Base-by-base conservation (phyloP, 768 basidiomycete species). In the Plicaturopsis crispa region DNA sequence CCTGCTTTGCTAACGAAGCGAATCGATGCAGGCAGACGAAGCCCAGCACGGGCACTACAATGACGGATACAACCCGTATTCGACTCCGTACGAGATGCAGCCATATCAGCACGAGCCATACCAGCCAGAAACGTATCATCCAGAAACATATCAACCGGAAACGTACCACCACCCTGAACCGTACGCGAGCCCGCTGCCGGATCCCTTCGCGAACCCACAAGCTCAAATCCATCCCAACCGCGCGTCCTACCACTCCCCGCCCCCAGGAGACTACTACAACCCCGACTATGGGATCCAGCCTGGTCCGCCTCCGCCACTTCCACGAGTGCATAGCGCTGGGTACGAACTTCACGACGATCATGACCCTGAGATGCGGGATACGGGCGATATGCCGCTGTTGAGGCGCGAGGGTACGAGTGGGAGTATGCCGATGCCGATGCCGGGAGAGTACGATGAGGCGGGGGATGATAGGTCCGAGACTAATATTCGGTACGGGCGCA, bases 401-500 rank as follows among this genome's bases (percentile, higher is more conserved):
- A 53, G 62, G 4, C 57, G 75, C n/a, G 72, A 74, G 16, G 34
- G 41, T 11, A 43, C 47, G 19, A 45, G 50, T 40, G 16, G 34
- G 31, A 28, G 34, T 18, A 24, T 54, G n/a, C 54, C 52, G 16
- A 50, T 69, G 47, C 66, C 66, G 2, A 42, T 70, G 2, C 68
- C 67, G 0, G 78, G 75, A 5, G 63, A 58, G 3, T 75, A 43
- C 26, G 45, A 54, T 32, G 45, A 55, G 24, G 35, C 37, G 6
- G 41, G 63, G 14, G 65, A 72, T 14, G 50, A 54, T 5, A 50
- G 48, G 14, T 45, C 33, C n/a, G 69, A 69, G 33, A 72, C 52
- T 50, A 82, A 84, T 44, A 86, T 87, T 41, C 71, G 89, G 14
- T 97, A 94, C 54, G 93, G 94, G 0, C 67, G 82, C 8, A 91